A percentile compares a stretch with the other conserved stretches of the same genome.
Evolutionary conservation across 768 basidiomycete species (phyloP).

Genomic region (Tephrocybe sp.): DNA sequence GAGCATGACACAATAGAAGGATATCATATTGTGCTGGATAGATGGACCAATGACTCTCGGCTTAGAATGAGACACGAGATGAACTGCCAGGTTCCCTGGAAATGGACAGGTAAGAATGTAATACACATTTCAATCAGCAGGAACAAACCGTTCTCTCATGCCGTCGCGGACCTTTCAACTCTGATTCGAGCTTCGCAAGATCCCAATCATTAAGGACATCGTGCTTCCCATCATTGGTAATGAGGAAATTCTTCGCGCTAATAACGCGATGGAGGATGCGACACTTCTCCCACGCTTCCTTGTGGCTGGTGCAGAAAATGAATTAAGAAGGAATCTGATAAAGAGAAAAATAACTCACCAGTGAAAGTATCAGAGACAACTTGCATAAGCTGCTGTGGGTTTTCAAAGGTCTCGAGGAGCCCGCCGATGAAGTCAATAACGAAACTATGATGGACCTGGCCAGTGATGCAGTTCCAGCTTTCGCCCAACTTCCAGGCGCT

Average conservation of each 20-base stretch:
- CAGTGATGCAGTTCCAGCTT: conserved; percentile 1
- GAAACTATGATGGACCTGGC: conserved; percentile 21
- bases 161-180: background rate
- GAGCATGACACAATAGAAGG: conserved; percentile 23
- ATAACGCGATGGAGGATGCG: background rate
- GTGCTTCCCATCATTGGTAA: background rate
- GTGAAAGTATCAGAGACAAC: conserved; percentile 1
- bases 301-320: background rate
- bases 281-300: background rate
- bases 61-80: conserved; percentile 22
- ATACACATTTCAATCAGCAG: background rate
- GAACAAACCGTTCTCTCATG: conserved; percentile 1
- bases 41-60: conserved; percentile 16
- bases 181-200: background rate
- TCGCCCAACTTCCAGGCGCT: conserved; percentile 18
- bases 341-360: background rate
- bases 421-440: conserved; percentile 18
- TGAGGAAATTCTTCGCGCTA: background rate
- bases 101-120: background rate
- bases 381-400: conserved; percentile 4
- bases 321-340: background rate
- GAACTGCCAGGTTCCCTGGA: conserved; percentile 31
- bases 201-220: conserved; percentile 4
- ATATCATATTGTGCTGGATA: conserved; percentile 29
- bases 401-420: conserved; percentile 7